Conservation (phyloP, 225 moss, liverwort and hornwort species). For the Asterella californica region DNA sequence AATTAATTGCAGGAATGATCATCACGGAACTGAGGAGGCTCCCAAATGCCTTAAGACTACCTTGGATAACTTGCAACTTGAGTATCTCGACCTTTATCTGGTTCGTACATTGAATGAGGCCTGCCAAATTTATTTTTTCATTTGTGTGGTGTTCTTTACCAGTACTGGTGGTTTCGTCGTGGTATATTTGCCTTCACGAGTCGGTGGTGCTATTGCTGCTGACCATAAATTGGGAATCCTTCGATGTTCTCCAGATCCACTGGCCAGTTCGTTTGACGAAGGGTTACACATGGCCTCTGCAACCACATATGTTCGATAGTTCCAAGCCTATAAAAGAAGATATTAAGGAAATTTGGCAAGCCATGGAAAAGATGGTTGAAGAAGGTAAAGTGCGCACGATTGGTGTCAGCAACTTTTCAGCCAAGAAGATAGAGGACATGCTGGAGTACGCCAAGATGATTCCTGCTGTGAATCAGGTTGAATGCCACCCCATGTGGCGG, state of each 20-base stretch:
- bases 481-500: conserved; percentile 34
- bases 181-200: neutral
- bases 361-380: conserved; percentile 38
- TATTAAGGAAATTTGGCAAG: conserved; percentile 34
- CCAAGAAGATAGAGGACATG: conserved; percentile 31
- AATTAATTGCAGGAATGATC: conserved; percentile 2
- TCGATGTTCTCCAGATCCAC: conserved; percentile 26
- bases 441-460: conserved; percentile 27
- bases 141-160: neutral
- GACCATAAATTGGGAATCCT: neutral
- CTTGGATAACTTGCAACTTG: conserved; percentile 12
- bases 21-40: conserved; percentile 19
- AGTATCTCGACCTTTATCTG: conserved; percentile 23
- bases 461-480: conserved; percentile 45
- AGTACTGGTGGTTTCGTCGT: neutral
- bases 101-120: neutral
- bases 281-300: conserved; percentile 20
- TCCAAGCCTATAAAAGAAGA: conserved; percentile 17
- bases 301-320: conserved; percentile 13
- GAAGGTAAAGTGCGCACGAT: conserved; percentile 31
- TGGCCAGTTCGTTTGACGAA: conserved; percentile 39
- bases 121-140: neutral
- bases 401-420: conserved; percentile 45
- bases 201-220: neutral
- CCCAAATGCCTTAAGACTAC: conserved; percentile 6